A percentile compares a stretch with the other conserved stretches of the same genome.
Evolutionary conservation across 1,284 basidiomycete species (phyloP).

Genomic region (Ceratobasidium sp.): DNA sequence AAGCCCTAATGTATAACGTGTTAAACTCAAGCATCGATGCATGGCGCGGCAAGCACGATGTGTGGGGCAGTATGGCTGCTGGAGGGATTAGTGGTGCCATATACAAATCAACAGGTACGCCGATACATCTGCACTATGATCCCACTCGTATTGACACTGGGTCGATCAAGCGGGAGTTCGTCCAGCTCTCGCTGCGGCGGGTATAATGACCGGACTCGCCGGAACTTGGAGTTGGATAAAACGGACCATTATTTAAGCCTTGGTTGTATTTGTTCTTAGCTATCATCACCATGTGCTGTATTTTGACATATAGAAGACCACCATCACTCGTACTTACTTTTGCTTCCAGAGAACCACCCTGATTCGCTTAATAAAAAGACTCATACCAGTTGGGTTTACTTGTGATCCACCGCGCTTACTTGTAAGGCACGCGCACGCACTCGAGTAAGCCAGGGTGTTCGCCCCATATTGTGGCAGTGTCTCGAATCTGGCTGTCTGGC

Average conservation of each 20-base stretch:
- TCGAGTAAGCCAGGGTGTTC: background rate
- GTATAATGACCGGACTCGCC: slow-evolving; percentile 84
- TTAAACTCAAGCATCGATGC: slow-evolving; percentile 93
- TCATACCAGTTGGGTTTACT: background rate
- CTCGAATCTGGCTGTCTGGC: background rate
- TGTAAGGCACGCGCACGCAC: background rate
- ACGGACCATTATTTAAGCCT: slow-evolving; percentile 57
- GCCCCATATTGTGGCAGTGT: slow-evolving; percentile 2
- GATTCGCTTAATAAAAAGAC: no score
- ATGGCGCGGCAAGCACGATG: slow-evolving; percentile 89
- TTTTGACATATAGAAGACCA: slow-evolving; percentile 48
- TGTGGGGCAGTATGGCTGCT: slow-evolving; percentile 86
- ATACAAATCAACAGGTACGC: slow-evolving; percentile 91
- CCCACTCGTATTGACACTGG: slow-evolving; percentile 45
- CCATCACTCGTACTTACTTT: slow-evolving; percentile 11
- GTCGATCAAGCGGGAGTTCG: slow-evolving; percentile 77
- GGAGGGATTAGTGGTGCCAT: slow-evolving; percentile 89
- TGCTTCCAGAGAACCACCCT: background rate
- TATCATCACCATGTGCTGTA: slow-evolving; percentile 17
- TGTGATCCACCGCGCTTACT: background rate
- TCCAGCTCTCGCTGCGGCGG: slow-evolving; percentile 86
- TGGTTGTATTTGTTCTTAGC: slow-evolving; percentile 54
- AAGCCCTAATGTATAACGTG: slow-evolving; percentile 94
- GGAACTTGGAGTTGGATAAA: slow-evolving; percentile 93
- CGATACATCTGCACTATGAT: slow-evolving; percentile 11